These are phyloP conservation scores for Naganishia vaughanmartiniae DNA, from an alignment of 768 basidiomycete genomes.

Conservation along the genomic window DNA sequence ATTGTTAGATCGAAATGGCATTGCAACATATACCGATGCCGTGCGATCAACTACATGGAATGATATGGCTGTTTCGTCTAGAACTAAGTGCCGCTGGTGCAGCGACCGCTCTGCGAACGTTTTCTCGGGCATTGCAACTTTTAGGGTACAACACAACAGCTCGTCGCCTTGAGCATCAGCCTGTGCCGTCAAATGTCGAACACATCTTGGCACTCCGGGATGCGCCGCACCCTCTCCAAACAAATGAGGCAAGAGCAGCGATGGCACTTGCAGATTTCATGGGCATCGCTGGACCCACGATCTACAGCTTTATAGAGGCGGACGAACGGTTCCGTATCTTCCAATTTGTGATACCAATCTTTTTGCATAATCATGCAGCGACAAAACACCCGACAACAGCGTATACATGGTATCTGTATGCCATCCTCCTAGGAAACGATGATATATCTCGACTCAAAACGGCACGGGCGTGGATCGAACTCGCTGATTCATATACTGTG, in stretches of 20 bases:
- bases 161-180: no score
- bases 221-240: background rate
- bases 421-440: background rate
- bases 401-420: background rate
- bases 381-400: constrained; percentile 3
- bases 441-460: background rate
- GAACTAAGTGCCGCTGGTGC: background rate
- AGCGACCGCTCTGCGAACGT: background rate
- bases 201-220: background rate
- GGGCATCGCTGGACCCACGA: constrained; percentile 1
- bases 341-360: background rate
- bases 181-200: background rate
- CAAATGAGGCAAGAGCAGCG: background rate
- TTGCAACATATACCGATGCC: background rate
- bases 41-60: constrained; percentile 1
- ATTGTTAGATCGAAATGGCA: background rate
- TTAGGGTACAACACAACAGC: background rate
- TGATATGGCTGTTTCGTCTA: constrained; percentile 14
- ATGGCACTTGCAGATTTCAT: constrained; percentile 3
- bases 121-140: background rate
- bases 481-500: background rate
- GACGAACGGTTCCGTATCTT: constrained; percentile 4
- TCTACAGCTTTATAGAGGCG: background rate
- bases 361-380: background rate
- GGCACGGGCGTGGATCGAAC: background rate